Conservation (phyloP, 345 rosid species). For the Rhizophora mangle region DNA sequence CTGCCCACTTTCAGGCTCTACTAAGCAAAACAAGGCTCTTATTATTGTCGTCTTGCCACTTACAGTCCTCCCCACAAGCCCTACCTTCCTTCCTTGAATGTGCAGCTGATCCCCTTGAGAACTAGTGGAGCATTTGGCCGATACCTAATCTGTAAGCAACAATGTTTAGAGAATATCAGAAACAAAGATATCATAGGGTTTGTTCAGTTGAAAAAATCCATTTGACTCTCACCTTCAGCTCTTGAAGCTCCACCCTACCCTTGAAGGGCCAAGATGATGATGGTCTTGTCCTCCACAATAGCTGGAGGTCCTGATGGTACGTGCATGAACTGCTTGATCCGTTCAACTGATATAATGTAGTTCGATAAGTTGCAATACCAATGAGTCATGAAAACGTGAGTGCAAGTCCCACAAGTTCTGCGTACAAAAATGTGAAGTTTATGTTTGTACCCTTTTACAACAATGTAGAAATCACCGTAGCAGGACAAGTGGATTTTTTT, state of each 20-base stretch:
- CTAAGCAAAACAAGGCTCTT: slow-evolving; percentile 81
- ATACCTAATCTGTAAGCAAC: slow-evolving; percentile 25
- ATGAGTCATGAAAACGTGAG: slow-evolving; percentile 21
- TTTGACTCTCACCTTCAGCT: slow-evolving; percentile 18
- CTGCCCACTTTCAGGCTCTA: slow-evolving; percentile 70
- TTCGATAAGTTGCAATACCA: slow-evolving; percentile 32
- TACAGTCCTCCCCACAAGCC: slow-evolving; percentile 91
- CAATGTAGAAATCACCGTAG: neutral
- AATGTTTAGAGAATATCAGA: neutral
- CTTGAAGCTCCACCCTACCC: slow-evolving; percentile 29
- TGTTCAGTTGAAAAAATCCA: neutral
- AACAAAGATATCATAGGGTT: neutral
- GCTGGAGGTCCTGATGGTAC: slow-evolving; percentile 31
- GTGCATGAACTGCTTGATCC: slow-evolving; percentile 36
- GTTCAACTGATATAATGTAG: slow-evolving; percentile 32
- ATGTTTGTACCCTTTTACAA: neutral
- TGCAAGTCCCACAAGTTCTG: slow-evolving; percentile 26
- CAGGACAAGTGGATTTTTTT: neutral
- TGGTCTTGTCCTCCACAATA: slow-evolving; percentile 27
- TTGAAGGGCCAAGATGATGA: slow-evolving; percentile 24
- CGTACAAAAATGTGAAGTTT: neutral
- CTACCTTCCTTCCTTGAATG: slow-evolving; percentile 45
- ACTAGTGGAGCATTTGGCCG: slow-evolving; percentile 34
- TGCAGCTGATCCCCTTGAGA: slow-evolving; percentile 36
- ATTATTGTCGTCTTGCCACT: slow-evolving; percentile 89